Evolutionary conservation across 2,329 filamentous ascomycete genomes (phyloP), one percentile per base, ranked within the genome.

Genomic region (Helotiales sp.): DNA sequence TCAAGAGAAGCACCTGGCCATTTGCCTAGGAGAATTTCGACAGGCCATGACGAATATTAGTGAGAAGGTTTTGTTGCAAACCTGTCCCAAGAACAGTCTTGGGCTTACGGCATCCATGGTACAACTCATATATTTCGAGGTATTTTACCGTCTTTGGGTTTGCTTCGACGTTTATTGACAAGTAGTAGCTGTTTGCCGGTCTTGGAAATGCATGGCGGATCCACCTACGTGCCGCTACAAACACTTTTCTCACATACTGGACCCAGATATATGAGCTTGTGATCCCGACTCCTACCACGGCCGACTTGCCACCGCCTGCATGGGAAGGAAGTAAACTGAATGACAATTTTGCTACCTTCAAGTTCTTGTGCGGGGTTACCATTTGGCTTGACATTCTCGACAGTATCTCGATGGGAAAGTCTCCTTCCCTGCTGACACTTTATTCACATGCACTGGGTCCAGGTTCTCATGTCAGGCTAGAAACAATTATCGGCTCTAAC

Each of bases 81-180:
- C 62, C n/a, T 71, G 68, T 34, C 70, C 68, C 3, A 67, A 40
- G 11, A 72, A 60, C 72, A 73, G 45, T 70, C 72, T 69, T 63
- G 72, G 77, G 7, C 80, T 84, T 22, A 79, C 87, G 72, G 82
- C 84, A 72, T 82, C 81, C 72, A 82, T 86, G 70, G 74, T 85
- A 37, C 85, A 87, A 73, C 79, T 87, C 63, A 81, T 86, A 61
- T 81, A 83, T 66, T 87, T 86, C 68, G 84, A 87, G 73, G 75
- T 45, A 20, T 20, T 20, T 7, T n/a, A 10, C 20, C 17, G 10
- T 45, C n/a, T 45, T 45, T 20, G 10, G 1, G 8, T 45, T 20
- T 10, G 15, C 7, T 30, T 17, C 4, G 58, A 54, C 63, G 8
- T 77, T 83, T 22, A 78, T 80, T 7, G 79, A 82, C 71, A 82